Percentiles rank a stretch among this genome's conserved stretches.
Evolutionary conservation across 768 basidiomycete species (phyloP).

Genomic region (Leucosporidium creatinivorum): DNA sequence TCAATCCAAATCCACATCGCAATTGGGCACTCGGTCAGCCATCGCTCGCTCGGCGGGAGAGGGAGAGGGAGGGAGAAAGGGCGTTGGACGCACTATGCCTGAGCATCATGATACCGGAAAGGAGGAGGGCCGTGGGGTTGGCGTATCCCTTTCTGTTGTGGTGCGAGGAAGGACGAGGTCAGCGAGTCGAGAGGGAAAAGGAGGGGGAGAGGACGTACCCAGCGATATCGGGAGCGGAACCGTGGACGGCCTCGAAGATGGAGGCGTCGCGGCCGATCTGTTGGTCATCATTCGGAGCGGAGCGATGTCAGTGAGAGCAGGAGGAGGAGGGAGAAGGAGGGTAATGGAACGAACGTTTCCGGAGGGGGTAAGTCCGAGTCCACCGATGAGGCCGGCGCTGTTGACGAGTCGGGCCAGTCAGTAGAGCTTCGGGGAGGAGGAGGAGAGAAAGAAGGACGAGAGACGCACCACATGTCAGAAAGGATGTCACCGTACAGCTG

Average conservation of each 20-base stretch:
- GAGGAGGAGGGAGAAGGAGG: background rate
- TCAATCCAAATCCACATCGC: too few relatives aligned
- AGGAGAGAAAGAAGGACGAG: too few relatives aligned
- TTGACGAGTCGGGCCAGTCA: too few relatives aligned
- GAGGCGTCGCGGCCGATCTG: conserved; percentile 69
- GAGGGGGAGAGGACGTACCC: conserved; percentile 48
- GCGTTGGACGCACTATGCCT: conserved; percentile 57
- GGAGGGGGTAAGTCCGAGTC: conserved; percentile 51
- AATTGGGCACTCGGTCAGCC: too few relatives aligned
- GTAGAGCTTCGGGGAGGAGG: too few relatives aligned
- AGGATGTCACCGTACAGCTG: conserved; percentile 38
- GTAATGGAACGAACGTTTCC: conserved; percentile 2
- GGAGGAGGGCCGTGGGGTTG: conserved; percentile 96
- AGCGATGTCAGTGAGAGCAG: conserved; percentile 9
- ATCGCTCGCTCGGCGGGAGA: too few relatives aligned
- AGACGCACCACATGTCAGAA: conserved; percentile 64
- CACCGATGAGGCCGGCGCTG: conserved; percentile 86
- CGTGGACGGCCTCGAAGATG: conserved; percentile 99
- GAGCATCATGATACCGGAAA: conserved; percentile 97
- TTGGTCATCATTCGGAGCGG: too few relatives aligned
- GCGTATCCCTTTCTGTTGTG: conserved; percentile 66
- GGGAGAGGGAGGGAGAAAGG: background rate
- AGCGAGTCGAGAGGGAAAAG: conserved; percentile 65
- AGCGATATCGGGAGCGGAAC: conserved; percentile 98
- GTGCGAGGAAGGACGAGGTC: conserved; percentile 35